Base-by-base conservation (phyloP, 2,329 filamentous ascomycete genomes). In the Teratosphaeria epicoccoides region DNA sequence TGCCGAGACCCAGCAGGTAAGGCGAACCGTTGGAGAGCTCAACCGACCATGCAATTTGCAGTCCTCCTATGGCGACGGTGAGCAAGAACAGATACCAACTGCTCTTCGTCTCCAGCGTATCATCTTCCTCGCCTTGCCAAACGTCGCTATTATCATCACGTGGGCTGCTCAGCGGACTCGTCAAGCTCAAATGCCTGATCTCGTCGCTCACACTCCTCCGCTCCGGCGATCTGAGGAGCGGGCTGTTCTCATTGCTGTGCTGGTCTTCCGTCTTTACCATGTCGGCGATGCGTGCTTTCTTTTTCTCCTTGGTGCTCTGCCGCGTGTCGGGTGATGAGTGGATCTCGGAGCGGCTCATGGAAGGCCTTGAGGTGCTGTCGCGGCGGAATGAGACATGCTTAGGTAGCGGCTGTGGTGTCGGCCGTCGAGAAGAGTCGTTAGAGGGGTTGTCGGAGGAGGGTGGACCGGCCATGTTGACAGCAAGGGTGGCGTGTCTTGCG, bases 11-110 rank as follows among this genome's bases (percentile, higher is more conserved):
- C 6, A 78, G 66, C 1, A 79, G 66, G 58, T 76, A 78, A 46
- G 76, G 76, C 49, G 91, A 95, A 61, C 90, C 90, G 73, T 95
- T 91, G 50, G 89, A 95, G 43, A 95, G 76, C 69, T 97, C 91
- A 43, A 95, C 89, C 1, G 90, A 90, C 91, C 91, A 97, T 24
- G 91, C 89, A 60, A 97, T 86, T 71, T 97, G 91, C 56, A 97
- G 74, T 23, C 81, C 91, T 54, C 88, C 88, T 59, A 95, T 87
- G 65, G 87, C 83, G 55, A 96, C 76, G 6, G 91, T 95, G 68
- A 97, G 73, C 56, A 95, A 73, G 59, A 94, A 80, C 61, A 97
- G 75, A 69, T 95, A 95, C 82, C 84, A 88, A 45, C 83, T 74
- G 68, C 86, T 90, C 76, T 90, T 95, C 23, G 85, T 49, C 48